A percentile compares a stretch with the other conserved stretches of the same genome.
Evolutionary conservation across 2,329 filamentous ascomycete genomes (phyloP).

Genomic region (Davidsoniella australis): DNA sequence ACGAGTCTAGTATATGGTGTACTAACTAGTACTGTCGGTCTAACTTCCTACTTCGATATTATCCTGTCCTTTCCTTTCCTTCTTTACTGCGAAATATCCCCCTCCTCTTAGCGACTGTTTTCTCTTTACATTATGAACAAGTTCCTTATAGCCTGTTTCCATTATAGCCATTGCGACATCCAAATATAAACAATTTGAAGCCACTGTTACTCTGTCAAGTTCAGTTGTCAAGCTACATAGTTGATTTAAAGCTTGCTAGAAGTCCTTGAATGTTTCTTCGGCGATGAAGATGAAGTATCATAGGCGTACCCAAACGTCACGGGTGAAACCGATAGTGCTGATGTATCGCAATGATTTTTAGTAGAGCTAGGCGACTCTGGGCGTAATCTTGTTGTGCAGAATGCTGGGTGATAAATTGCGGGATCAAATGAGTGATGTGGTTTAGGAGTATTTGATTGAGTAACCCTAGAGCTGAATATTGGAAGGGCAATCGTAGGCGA

Average conservation of each 20-base stretch:
- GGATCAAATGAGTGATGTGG: slow-evolving; percentile 3
- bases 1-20: neutral
- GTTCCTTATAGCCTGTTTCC: neutral
- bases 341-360: no score
- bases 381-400: slow-evolving; percentile 5
- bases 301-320: slow-evolving; percentile 7
- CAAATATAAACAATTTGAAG: neutral
- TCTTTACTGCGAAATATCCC: neutral
- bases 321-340: neutral
- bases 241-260: neutral
- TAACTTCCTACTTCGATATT: neutral
- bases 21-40: neutral
- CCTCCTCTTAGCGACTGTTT: no score
- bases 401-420: slow-evolving; percentile 9
- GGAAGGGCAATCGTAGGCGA: no score
- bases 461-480: no score
- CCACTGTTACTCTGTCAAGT: neutral
- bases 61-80: neutral
- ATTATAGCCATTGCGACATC: no score
- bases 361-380: neutral
- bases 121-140: neutral
- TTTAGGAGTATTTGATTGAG: neutral
- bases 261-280: neutral
- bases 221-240: neutral
- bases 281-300: neutral